Evolutionary conservation across 768 basidiomycete species (phyloP), one percentile per base, ranked within the genome.

Genomic region (Boletus patriciae): DNA sequence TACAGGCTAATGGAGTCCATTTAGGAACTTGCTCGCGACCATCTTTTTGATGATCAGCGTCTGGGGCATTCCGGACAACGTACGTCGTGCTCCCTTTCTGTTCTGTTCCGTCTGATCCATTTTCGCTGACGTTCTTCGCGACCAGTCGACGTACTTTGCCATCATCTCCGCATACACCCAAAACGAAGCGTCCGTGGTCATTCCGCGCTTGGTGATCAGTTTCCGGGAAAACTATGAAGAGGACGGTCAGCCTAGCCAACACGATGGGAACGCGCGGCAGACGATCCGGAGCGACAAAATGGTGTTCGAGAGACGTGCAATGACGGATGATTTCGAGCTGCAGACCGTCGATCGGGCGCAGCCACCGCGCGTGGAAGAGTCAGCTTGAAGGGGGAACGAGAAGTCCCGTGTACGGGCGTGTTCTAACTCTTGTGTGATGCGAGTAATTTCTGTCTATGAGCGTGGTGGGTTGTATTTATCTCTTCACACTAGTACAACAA

Each of bases 121-220:
- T n/a, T n/a, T n/a, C n/a, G n/a, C n/a, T n/a, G n/a, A n/a, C n/a
- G n/a, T n/a, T n/a, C n/a, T n/a, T n/a, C n/a, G n/a, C n/a, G n/a
- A n/a, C n/a, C n/a, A n/a, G n/a, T n/a, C n/a, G n/a, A n/a, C n/a
- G n/a, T n/a, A n/a, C n/a, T n/a, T n/a, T n/a, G n/a, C n/a, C n/a
- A n/a, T n/a, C n/a, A n/a, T n/a, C n/a, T n/a, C n/a, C n/a, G n/a
- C n/a, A n/a, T n/a, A n/a, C n/a, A n/a, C n/a, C n/a, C n/a, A n/a
- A n/a, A n/a, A 67, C 46, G 56, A 58, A 36, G 36, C 43, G 13
- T 53, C 62, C 0, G 58, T 68, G 48, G 54, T 63, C 43, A 55
- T 63, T 9, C 66, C 66, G 19, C 59, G 61, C 8, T 31, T 66
- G 29, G 54, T 66, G n/a, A 51, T n/a, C n/a, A n/a, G n/a, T n/a